phyloP scores from a whole-genome alignment of 129 eudicot species.

The Flaveria sonorensis region DNA sequence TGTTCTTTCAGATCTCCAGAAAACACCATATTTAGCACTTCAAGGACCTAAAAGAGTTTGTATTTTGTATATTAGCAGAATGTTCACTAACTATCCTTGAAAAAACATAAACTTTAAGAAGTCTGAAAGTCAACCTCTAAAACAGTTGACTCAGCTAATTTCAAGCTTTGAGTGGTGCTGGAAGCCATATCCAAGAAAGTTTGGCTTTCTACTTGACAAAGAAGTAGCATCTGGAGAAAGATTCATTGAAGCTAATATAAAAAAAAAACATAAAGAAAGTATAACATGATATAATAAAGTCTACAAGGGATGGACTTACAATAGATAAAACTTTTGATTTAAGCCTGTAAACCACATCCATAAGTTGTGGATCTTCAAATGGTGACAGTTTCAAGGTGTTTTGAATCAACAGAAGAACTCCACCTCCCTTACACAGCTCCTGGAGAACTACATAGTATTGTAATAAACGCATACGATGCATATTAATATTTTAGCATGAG shows the following conservation, averaged over 20 bases:
- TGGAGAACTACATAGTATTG: constrained; percentile 16
- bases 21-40: constrained; percentile 58
- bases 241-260: constrained; percentile 8
- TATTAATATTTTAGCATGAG: not conserved
- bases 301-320: constrained; percentile 46
- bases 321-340: constrained; percentile 68
- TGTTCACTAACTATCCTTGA: not conserved
- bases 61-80: not conserved
- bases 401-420: constrained; percentile 58
- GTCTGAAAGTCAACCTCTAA: constrained; percentile 53
- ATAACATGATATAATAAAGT: not conserved
- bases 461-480: not conserved
- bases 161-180: constrained; percentile 54
- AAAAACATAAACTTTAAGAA: not conserved
- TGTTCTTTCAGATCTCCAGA: constrained; percentile 41
- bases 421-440: constrained; percentile 73
- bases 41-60: constrained; percentile 54
- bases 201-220: constrained; percentile 67
- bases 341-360: constrained; percentile 53
- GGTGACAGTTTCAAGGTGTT: constrained; percentile 47
- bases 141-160: constrained; percentile 64
- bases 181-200: constrained; percentile 79
- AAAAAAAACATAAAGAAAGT: constrained; percentile 10
- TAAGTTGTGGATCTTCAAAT: constrained; percentile 35
- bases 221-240: constrained; percentile 66